Conservation (phyloP, 1,284 basidiomycete species). For the Ceratobasidium sp. region DNA sequence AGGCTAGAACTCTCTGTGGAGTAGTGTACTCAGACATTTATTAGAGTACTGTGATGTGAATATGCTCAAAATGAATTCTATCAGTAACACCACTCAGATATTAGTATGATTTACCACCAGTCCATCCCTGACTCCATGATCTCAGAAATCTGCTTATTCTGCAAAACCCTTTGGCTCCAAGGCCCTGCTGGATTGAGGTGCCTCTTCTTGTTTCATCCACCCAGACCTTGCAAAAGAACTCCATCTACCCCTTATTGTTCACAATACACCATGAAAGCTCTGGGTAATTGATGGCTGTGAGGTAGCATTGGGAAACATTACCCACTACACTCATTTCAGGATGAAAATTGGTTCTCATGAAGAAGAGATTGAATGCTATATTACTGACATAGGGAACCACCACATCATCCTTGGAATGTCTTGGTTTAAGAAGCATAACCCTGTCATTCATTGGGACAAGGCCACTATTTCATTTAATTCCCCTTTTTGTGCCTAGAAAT, state of each 20-base stretch:
- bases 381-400: not conserved
- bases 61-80: too few species aligned
- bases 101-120: too few species aligned
- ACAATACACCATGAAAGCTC: not conserved
- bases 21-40: too few species aligned
- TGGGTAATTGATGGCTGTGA: slow-evolving; percentile 1
- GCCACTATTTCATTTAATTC: not conserved
- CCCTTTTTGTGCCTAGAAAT: not conserved
- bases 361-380: not conserved
- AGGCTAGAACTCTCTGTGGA: too few species aligned
- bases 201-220: slow-evolving; percentile 4
- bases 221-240: not conserved
- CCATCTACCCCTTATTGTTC: not conserved
- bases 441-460: not conserved
- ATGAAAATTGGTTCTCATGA: not conserved
- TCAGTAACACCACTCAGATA: too few species aligned
- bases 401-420: not conserved
- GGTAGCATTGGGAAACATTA: not conserved
- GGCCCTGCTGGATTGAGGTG: not conserved
- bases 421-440: not conserved
- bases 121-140: not conserved
- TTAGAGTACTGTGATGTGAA: too few species aligned
- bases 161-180: not conserved
- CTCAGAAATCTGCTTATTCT: not conserved
- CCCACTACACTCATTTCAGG: not conserved